Evolutionary conservation across 345 rosid genomes (phyloP), one percentile per base, ranked within the genome.

Genomic region (Murraya paniculata): DNA sequence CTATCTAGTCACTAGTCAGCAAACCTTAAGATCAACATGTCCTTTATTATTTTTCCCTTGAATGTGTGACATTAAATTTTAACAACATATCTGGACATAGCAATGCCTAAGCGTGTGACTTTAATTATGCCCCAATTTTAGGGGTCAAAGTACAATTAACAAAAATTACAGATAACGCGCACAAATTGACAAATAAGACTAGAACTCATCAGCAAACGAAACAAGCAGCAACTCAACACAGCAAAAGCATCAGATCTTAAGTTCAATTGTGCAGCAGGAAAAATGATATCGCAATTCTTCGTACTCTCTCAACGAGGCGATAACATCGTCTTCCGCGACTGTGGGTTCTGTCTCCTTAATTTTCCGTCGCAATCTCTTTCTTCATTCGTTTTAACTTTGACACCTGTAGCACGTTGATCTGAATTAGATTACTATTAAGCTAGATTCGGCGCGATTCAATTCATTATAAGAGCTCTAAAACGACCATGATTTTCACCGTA

Each of bases 231-330:
- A 21, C 35, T 8, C 11, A 62, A 22, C 27, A 13, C 67, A 24
- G 13, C 50, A 64, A 22, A 25, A 41, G 28, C 5, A 28, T n/a
- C 62, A 19, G 78, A 72, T 57, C 77, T 58, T 55, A 5, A 5
- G 68, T 19, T 66, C 11, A 64, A 55, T 75, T 64, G 72, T 31
- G 59, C 68, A 28, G 45, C 70, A 24, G 53, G 70, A 36, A 62
- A 82, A 24, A 81, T 96, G 99, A 96, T 96, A 77, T 94, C 98
- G 25, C 99, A 94, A 84, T 92, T 96, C 89, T 96, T 96, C 86
- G 97, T 94, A 57, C 91, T 96, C 35, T 96, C 99, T 64, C 98
- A 92, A 82, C 91, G 99, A 38, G 99, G 99, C 88, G 98, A 96
- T 64, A 96, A 90, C 79, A 96, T 96, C 76, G 99, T 96, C 81